These are phyloP conservation scores for Salix caprea DNA, from an alignment of 345 rosid species.

Conservation along the genomic window DNA sequence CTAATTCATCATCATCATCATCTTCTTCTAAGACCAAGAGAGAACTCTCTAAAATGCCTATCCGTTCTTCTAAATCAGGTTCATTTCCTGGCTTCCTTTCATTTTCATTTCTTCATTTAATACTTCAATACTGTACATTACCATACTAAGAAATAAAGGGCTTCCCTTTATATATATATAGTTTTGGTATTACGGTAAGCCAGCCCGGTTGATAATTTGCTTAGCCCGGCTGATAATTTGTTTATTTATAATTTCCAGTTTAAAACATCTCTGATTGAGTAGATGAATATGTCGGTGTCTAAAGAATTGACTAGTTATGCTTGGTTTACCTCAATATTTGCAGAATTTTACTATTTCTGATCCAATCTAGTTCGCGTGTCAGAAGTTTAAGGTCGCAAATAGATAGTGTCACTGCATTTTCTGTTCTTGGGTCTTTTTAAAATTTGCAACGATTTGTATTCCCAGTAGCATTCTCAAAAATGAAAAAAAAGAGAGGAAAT, in stretches of 20 bases:
- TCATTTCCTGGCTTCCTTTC: neutral
- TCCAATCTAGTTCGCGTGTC: neutral
- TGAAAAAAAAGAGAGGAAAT: neutral
- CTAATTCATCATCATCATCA: constrained; percentile 1
- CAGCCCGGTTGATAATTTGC: no score
- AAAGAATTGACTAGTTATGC: neutral
- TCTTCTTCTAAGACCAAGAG: constrained; percentile 20
- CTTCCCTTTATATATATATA: no score
- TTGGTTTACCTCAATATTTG: neutral
- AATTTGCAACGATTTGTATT: neutral
- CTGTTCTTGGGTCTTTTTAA: neutral
- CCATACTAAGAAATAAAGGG: no score
- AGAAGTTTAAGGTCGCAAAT: neutral
- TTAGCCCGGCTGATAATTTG: no score
- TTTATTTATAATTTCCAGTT: neutral
- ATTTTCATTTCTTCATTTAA: neutral
- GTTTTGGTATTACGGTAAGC: no score
- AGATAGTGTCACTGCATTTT: neutral
- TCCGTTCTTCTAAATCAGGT: constrained; percentile 44
- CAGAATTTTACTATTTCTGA: neutral
- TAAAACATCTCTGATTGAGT: neutral
- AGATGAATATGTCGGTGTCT: neutral
- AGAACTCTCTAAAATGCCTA: constrained; percentile 17
- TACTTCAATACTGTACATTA: neutral
- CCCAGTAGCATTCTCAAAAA: neutral